Base-by-base conservation (phyloP, 768 basidiomycete species). In the Rhodosporidiobolus sp. region DNA sequence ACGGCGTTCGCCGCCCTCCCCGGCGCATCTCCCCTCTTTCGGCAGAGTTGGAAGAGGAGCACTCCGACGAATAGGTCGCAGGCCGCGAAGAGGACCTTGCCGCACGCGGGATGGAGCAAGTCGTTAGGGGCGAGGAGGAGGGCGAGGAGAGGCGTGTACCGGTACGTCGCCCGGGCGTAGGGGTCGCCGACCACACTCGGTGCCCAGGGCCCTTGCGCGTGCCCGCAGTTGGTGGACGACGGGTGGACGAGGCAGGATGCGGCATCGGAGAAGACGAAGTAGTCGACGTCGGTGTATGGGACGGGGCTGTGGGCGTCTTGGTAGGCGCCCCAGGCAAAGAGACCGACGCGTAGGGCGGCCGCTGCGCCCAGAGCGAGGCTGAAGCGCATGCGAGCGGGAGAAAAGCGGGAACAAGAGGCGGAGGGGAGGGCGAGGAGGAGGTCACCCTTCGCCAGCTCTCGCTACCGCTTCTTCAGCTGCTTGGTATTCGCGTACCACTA, bases 271-370 rank as follows among this genome's bases (percentile, higher is more conserved):
- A 97, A 96, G 77, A 99, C 95, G 49, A 88, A 86, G 81, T 97
- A 98, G 82, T 99, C 96, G 75, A 98, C 85, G 81, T 99, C 96
- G n/a, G 96, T 98, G 80, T 98, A 99, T 81, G 93, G 94, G 35
- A 97, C 88, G 46, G 87, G 79, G 1, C 90, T 90, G 78, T 84
- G 87, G 20, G 86, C 86, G 78, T 96, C 93, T 70, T 94, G 92
- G 87, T 90, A 93, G 82, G 90, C 89, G 79, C 91, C 91, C 81
- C 93, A 95, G 6, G 88, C 79, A 68, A 95, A 88, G 50, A 95
- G 85, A 7, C 79, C 84, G 30, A 89, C 80, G 68, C 92, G 87
- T 56, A 94, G 79, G 52, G 84, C n/a, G 30, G 83, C 80, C 1
- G 90, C 73, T 19, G 59, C 45, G 22, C 28, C 26, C 45, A 70